phyloP scores from a whole-genome alignment of 768 basidiomycete genomes.

The Rhodotorula sphaerocarpa region DNA sequence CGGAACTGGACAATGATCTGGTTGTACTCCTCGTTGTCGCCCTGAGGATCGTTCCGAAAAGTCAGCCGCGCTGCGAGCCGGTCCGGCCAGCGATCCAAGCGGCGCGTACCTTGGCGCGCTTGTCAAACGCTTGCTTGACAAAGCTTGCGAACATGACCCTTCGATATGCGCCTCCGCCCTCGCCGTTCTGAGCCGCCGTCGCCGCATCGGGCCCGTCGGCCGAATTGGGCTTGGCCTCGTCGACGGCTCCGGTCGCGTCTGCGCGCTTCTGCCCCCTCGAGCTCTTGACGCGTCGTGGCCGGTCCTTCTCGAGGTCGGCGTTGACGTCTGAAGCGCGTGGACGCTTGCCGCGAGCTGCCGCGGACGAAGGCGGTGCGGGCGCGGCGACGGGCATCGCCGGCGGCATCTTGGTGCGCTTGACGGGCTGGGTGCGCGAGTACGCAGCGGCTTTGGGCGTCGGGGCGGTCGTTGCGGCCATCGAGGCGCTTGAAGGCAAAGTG shows the following conservation, averaged over 20 bases:
- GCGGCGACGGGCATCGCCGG: neutral
- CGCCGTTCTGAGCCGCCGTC: neutral
- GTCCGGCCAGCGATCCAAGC: conserved; percentile 17
- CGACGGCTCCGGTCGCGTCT: neutral
- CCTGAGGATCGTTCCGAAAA: conserved; percentile 47
- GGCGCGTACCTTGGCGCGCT: conserved; percentile 57
- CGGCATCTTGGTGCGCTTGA: neutral
- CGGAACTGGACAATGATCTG: conserved; percentile 78
- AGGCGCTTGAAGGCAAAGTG: neutral
- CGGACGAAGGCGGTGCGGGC: neutral
- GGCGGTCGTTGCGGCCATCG: neutral
- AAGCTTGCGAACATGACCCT: conserved; percentile 73
- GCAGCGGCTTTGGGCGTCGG: neutral
- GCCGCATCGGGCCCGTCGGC: neutral
- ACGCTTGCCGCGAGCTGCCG: conserved; percentile 2
- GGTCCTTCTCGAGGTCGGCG: conserved; percentile 1
- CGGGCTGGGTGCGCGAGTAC: neutral
- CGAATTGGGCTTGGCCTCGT: conserved; percentile 3
- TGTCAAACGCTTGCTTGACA: conserved; percentile 68
- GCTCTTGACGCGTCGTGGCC: conserved; percentile 11
- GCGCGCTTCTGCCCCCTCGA: conserved; percentile 8
- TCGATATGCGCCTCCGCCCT: conserved; percentile 3
- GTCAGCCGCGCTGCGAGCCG: too few relatives aligned
- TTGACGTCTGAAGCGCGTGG: neutral
- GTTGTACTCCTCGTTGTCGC: conserved; percentile 66